Base-by-base conservation (phyloP, 495 filamentous ascomycete species). In the Bombardia bombarda region DNA sequence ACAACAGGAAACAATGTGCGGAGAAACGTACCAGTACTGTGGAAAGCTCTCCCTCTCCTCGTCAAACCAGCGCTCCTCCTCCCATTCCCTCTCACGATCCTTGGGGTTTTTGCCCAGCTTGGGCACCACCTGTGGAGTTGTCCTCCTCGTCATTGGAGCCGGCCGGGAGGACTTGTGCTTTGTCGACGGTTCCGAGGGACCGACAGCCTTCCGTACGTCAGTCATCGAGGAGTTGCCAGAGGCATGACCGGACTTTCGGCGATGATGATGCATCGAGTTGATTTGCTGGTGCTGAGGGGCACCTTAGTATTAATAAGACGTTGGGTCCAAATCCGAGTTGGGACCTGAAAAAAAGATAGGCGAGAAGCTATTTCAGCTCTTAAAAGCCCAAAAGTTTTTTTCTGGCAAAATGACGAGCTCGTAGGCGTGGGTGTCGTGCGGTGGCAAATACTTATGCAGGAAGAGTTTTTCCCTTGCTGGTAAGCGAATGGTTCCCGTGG, bases 21-120 rank as follows among this genome's bases (percentile, higher is more conserved):
- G 32, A 16, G 36, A 25, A 24, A 63, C 68, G 40, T 69, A 73
- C 70, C 70, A 73, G 37, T 63, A 72, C 55, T 70, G 65, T 13
- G 70, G 70, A 42, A 73, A 73, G 58, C 63, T 72, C 45, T 72
- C 66, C 38, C 67, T 49, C 53, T 71, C 70, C 39, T 72, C 67
- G 7, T 69, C 68, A 45, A 57, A 68, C 62, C 58, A 70, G 19
- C 65, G 62, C 43, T 66, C 63, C n/a, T 67, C 58, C 33, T 73
- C 67, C 52, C 50, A 57, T 34, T 69, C 63, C 46, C 54, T 58
- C 45, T 72, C 69, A 7, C 68, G 66, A 36, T 69, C 67, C 40
- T 57, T 59, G 13, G 62, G 59, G 40, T 52, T 69, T 47, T 62
- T 69, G 25, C 65, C 63, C 46, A 68, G 58, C 50, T 69, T 72